Base-by-base conservation (phyloP, 768 basidiomycete genomes). In the Kwoniella pini region DNA sequence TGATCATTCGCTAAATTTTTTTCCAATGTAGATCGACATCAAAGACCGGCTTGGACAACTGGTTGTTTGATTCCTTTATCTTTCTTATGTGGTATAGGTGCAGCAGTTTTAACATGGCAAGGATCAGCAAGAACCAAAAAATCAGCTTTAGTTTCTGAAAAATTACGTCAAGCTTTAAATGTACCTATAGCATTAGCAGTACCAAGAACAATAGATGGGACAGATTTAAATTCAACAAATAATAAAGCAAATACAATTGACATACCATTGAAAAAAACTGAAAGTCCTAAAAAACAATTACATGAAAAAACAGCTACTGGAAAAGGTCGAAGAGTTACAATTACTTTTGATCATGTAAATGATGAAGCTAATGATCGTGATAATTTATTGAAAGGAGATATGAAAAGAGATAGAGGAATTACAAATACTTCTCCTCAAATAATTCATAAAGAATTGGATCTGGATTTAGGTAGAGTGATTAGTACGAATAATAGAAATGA, bases 51-150 rank as follows among this genome's bases (percentile, higher is more conserved):
- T 13, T 80, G 80, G 80, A 81, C 80, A 1, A 80, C 80, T 0
- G 81, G 85, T 0, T 80, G 80, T 30, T 82, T 91, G 15, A 89
- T 94, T 49, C 88, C 88, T 0, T 80, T 81, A 0, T 84, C 84
- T 27, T 92, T 92, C 79, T 78, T 89, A 1, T 88, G 87, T 70
- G 90, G 89, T 40, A 91, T 94, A 55, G 76, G 79, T 26, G 85
- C 90, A 6, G 88, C 84, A 10, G 78, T 90, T 19, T 79, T 88
- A 43, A 91, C 91, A 63, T 91, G 87, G 84, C 81, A 83, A 63
- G 89, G 89, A 28, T 68, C 64, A n/a, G 62, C 66, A 4, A 55
- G 68, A 19, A 76, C 75, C 31, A 78, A 77, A 57, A 78, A 77
- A 62, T 63, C 38, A 12, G 57, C 39, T 17, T 55, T 62, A 6